Percentiles rank a stretch among this genome's conserved stretches.
phyloP scores from a whole-genome alignment of 305 asterid species.

The Plantago lanceolata region DNA sequence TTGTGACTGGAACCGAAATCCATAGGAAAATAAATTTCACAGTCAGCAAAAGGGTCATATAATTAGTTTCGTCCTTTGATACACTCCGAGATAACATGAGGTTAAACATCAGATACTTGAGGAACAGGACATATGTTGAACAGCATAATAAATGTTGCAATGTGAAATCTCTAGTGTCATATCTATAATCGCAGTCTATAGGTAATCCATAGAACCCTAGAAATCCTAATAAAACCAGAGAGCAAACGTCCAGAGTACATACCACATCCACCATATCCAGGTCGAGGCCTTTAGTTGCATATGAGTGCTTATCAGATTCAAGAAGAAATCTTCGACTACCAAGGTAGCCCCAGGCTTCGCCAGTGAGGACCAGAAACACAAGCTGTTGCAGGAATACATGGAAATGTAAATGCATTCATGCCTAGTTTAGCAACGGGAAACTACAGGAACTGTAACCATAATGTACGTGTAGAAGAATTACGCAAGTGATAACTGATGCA shows the following conservation, averaged over 20 bases:
- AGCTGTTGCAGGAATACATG: conserved; percentile 50
- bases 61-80: neutral
- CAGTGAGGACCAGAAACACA: conserved; percentile 87
- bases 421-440: conserved; percentile 6
- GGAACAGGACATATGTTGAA: conserved; percentile 8
- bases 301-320: conserved; percentile 72
- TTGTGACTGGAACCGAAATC: neutral
- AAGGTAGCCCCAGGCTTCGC: conserved; percentile 97
- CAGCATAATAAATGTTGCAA: conserved; percentile 10
- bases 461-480: conserved; percentile 12
- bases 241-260: conserved; percentile 27
- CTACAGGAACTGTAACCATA: conserved; percentile 21
- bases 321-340: conserved; percentile 89
- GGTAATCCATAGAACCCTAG: conserved; percentile 11
- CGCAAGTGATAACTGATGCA: conserved; percentile 7
- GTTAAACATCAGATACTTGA: conserved; percentile 7
- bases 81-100: neutral
- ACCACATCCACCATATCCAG: conserved; percentile 67
- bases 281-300: conserved; percentile 67
- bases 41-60: neutral
- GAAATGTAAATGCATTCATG: conserved; percentile 19
- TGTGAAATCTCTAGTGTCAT: conserved; percentile 4
- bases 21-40: conserved; percentile 6
- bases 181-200: conserved; percentile 9
- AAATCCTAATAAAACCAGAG: conserved; percentile 12